phyloP scores from a whole-genome alignment of 106 monocot genomes.

The Ottelia alismoides region DNA sequence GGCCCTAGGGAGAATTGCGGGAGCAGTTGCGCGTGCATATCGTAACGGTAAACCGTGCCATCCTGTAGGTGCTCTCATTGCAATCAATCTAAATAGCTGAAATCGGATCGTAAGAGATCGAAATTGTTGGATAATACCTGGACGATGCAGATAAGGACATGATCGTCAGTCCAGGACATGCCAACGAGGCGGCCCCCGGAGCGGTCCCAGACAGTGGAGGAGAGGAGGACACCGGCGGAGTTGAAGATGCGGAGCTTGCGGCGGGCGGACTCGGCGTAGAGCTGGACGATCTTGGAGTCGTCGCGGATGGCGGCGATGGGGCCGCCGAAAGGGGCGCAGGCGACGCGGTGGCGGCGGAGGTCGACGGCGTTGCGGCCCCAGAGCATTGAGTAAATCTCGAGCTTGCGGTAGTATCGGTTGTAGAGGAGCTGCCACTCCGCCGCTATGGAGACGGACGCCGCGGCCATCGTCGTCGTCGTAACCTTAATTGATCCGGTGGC shows the following conservation, averaged over 20 bases:
- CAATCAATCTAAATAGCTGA: too few species aligned
- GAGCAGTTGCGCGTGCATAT: slow-evolving; percentile 31
- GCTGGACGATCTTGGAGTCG: slow-evolving; percentile 96
- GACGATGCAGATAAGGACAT: slow-evolving; percentile 39
- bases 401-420: slow-evolving; percentile 88
- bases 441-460: slow-evolving; percentile 72
- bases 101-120: too few species aligned
- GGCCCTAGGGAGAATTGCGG: slow-evolving; percentile 46
- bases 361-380: slow-evolving; percentile 50
- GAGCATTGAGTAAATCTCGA: slow-evolving; percentile 53
- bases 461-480: slow-evolving; percentile 7
- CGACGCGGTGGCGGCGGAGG: slow-evolving; percentile 78
- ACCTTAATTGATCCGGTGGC: too few species aligned
- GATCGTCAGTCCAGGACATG: slow-evolving; percentile 71
- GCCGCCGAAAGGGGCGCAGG: slow-evolving; percentile 85
- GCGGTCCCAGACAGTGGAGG: slow-evolving; percentile 73
- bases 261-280: slow-evolving; percentile 81
- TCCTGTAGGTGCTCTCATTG: too few species aligned
- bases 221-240: slow-evolving; percentile 50
- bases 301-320: slow-evolving; percentile 94
- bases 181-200: slow-evolving; percentile 74
- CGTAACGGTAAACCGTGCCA: slow-evolving; percentile 62
- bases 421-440: slow-evolving; percentile 95
- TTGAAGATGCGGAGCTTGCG: slow-evolving; percentile 74
- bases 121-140: too few species aligned